A percentile compares a stretch with the other conserved stretches of the same genome.
phyloP scores from a whole-genome alignment of 108 stramenopile genomes.

The Heterococcus sp. region DNA sequence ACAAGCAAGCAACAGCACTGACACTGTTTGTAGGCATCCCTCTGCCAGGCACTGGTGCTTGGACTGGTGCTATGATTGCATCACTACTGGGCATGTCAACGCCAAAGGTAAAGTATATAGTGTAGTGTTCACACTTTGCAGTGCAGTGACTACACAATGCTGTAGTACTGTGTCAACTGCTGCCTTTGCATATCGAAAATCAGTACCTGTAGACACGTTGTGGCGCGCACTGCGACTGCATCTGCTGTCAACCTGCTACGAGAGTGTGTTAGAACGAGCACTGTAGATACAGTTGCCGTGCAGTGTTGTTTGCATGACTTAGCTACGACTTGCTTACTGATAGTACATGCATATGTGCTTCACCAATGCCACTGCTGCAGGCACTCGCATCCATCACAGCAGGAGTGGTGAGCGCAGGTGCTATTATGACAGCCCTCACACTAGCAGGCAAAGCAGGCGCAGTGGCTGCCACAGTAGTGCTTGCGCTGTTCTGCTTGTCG shows the following conservation, averaged over 20 bases:
- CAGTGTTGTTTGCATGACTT: too few relatives aligned
- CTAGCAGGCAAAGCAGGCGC: constrained; percentile 32
- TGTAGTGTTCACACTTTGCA: too few relatives aligned
- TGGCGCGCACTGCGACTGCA: too few relatives aligned
- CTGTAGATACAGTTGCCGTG: too few relatives aligned
- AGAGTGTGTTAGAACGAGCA: too few relatives aligned
- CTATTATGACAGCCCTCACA: constrained; percentile 67
- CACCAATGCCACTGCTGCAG: constrained; percentile 50
- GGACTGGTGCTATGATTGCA: constrained; percentile 94
- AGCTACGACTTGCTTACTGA: too few relatives aligned
- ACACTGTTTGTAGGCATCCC: constrained; percentile 93
- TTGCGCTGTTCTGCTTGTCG: constrained; percentile 36
- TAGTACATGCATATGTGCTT: too few relatives aligned
- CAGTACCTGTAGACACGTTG: too few relatives aligned
- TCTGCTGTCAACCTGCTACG: too few relatives aligned
- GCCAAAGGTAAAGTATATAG: constrained; percentile 35
- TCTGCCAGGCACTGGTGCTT: constrained; percentile 91
- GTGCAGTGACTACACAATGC: too few relatives aligned
- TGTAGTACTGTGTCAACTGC: too few relatives aligned
- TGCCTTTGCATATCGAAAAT: too few relatives aligned
- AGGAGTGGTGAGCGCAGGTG: constrained; percentile 83
- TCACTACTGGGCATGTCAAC: constrained; percentile 85
- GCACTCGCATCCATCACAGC: constrained; percentile 81
- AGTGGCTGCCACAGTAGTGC: constrained; percentile 23
- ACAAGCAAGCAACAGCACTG: constrained; percentile 69